phyloP scores from a whole-genome alignment of 139 green algal species.

The Astrephomene gubernaculifera region DNA sequence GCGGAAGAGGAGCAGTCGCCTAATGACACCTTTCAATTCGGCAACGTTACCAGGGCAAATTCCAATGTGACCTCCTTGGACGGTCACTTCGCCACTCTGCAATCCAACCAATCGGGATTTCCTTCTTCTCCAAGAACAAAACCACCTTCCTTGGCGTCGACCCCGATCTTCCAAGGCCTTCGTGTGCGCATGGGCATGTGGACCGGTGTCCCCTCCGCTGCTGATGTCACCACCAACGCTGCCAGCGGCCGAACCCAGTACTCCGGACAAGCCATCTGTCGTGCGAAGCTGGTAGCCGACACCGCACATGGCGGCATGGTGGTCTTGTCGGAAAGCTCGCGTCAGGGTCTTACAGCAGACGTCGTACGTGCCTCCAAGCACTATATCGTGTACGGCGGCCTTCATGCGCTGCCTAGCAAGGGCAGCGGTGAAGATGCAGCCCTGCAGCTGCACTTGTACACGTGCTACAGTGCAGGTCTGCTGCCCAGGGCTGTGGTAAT shows the following conservation, averaged over 20 bases:
- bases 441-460: slow-evolving; percentile 7
- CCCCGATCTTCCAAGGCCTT: slow-evolving; percentile 3
- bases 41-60: too few relatives aligned
- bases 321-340: slow-evolving; percentile 33
- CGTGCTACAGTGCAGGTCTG: not conserved
- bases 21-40: too few relatives aligned
- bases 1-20: too few relatives aligned
- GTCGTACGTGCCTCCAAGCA: not conserved
- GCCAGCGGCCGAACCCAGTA: slow-evolving; percentile 9
- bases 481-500: slow-evolving; percentile 24
- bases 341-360: slow-evolving; percentile 8
- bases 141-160: too few relatives aligned
- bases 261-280: not conserved
- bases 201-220: not conserved
- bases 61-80: too few relatives aligned
- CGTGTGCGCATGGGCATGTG: slow-evolving; percentile 34
- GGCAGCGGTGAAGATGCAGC: not conserved
- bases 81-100: too few relatives aligned
- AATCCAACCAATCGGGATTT: too few relatives aligned
- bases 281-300: slow-evolving; percentile 33
- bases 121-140: too few relatives aligned
- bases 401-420: not conserved
- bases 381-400: slow-evolving; percentile 9
- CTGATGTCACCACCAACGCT: not conserved
- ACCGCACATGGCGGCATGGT: slow-evolving; percentile 44